Evolutionary conservation across 129 eudicot genomes (phyloP), one percentile per base, ranked within the genome.

Genomic region (Chrysanthemum makinoi): DNA sequence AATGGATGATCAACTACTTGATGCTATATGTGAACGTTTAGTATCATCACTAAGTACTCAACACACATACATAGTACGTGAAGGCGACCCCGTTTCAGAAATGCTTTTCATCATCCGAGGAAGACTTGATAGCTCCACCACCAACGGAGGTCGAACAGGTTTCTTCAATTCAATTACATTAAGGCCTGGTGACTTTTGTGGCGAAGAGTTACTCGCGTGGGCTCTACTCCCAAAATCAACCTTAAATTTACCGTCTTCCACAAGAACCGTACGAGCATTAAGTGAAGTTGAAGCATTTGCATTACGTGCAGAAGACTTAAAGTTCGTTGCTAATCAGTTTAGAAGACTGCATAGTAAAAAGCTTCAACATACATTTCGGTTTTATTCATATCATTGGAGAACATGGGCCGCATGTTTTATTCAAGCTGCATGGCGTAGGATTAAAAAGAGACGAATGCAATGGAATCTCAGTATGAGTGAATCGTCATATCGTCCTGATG

Each of bases 151-250:
- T 16, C 83, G 95, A 6, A 77, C 96, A 0, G 96, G 95, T 19
- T 92, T 92, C 75, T 92, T 92, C 83, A 92, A 92, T 75, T 89
- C 95, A 3, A 87, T 84, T 30, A 89, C 85, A 30, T 59, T 92
- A 46, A 67, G 85, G 33, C 91, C 96, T 0, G 98, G 98, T 17
- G 98, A 92, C 70, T 92, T 89, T 67, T 92, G 98, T 66, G 98
- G 98, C 2, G 98, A 92, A 70, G 98, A 92, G 33, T 77, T 92
- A n/a, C 95, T 92, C 1, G 88, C 96, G 0, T 92, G 98, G 98
- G 98, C 96, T 12, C 60, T 92, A 60, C 88, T 85, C 22, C 98
- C 98, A 2, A 75, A 77, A 73, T 85, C 95, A 1, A 82, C 84
- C n/a, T 78, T 87, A 10, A 84, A 86, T 59, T 72, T 89, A 44